Evolutionary conservation across 1,284 basidiomycete species (phyloP), one percentile per base, ranked within the genome.

Genomic region (Rhodotorula sp.): DNA sequence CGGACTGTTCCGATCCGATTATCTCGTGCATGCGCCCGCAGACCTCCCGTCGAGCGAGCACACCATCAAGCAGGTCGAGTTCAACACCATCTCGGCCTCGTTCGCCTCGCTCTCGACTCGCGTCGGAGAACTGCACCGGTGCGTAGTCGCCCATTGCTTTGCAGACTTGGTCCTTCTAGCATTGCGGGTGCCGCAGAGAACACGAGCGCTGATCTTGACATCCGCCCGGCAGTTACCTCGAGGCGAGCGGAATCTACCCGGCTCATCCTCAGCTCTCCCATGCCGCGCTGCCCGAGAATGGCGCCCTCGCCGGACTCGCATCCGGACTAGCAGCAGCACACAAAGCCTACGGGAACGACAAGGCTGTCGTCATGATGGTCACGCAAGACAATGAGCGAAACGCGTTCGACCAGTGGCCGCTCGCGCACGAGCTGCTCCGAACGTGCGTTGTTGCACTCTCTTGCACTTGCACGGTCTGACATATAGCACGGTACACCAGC

Each of bases 1-100:
- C 16, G 94, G 95, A 18, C 83, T 99, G n/a, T 97, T 97, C 82
- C 86, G 97, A 63, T 96, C 93, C 21, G 96, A 99, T 83, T 99
- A 98, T 81, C 85, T 99, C 54, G 83, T 98, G n/a, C 92, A 99
- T 79, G 81, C 85, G 3, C 77, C 78, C 2, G 67, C 78, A 34
- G 62, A 54, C 15, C 82, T 84, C 12, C 56, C 76, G 3, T 66
- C 70, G 14, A 69, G 69, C 12, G 47, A 67, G 18, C 73, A 76
- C 15, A 83, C 84, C 43, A 83, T 99, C 71, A 97, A 94, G 81
- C 96, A 99, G 83, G 96, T 99, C 65, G 97, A 99, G 81, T 97
- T 98, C 83, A 99, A 99, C 81, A 98, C 96, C 8, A 96, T 98
- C 76, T 93, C 94, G 0, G 88, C 90, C 0, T 93, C 92, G 1